Evolutionary conservation across 1,284 basidiomycete species (phyloP).

Genomic region (Moesziomyces sp.): DNA sequence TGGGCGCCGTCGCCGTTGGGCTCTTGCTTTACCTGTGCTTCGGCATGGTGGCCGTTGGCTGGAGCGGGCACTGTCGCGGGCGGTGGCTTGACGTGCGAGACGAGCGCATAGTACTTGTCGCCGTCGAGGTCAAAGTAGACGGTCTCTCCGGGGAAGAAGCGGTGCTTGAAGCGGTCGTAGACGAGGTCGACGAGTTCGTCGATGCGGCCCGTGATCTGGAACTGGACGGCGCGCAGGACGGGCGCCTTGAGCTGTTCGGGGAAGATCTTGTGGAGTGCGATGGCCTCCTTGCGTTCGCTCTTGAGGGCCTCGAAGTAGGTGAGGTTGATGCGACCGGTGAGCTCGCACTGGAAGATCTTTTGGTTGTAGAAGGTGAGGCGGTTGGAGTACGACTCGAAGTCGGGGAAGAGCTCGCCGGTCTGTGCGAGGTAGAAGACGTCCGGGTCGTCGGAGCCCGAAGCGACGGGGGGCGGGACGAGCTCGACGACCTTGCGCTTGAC

Average conservation of each 20-base stretch:
- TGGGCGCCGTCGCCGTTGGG: slow-evolving; percentile 33
- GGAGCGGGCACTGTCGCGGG: slow-evolving; percentile 67
- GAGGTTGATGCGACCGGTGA: slow-evolving; percentile 89
- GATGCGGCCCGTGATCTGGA: slow-evolving; percentile 87
- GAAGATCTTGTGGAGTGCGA: slow-evolving; percentile 87
- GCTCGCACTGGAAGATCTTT: slow-evolving; percentile 93
- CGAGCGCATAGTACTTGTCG: slow-evolving; percentile 77
- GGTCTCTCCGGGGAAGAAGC: slow-evolving; percentile 85
- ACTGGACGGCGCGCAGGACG: slow-evolving; percentile 90
- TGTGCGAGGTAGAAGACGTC: slow-evolving; percentile 63
- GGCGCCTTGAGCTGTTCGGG: slow-evolving; percentile 90
- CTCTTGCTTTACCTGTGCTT: slow-evolving; percentile 18
- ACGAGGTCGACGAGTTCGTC: slow-evolving; percentile 93
- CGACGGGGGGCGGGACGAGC: slow-evolving; percentile 51
- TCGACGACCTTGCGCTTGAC: slow-evolving; percentile 63
- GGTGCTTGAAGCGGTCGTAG: slow-evolving; percentile 92
- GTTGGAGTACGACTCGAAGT: slow-evolving; percentile 77
- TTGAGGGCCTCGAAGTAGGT: slow-evolving; percentile 93
- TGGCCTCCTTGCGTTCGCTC: slow-evolving; percentile 87
- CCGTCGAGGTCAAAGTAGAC: slow-evolving; percentile 66
- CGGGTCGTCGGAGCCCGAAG: slow-evolving; percentile 54
- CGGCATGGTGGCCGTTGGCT: slow-evolving; percentile 10
- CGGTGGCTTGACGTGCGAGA: slow-evolving; percentile 77
- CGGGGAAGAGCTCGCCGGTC: slow-evolving; percentile 65
- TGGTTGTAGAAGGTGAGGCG: slow-evolving; percentile 93